Evolutionary conservation across 345 rosid genomes (phyloP), one percentile per base, ranked within the genome.

Genomic region (Trapa bicornis): DNA sequence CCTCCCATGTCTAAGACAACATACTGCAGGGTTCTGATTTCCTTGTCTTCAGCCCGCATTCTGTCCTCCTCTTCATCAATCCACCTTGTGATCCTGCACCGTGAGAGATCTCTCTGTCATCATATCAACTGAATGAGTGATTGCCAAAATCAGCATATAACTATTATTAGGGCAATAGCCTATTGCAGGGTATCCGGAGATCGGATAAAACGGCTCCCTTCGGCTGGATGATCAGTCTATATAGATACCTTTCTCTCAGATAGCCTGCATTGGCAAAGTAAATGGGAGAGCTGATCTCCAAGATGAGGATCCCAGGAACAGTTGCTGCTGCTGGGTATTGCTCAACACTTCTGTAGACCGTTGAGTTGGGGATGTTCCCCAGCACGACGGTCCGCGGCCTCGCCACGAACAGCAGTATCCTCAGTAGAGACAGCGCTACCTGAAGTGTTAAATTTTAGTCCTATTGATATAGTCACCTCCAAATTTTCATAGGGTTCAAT

Each of bases 191-290:
- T 41, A 41, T 41, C 43, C 43, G 7, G 7, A 41, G 43, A 41
- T 3, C 43, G 6, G 43, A 41, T 41, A 41, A 41, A 41, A 41
- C 4, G 43, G 7, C 43, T 4, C 43, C 29, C 29, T 22, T 22
- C 29, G 29, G 29, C 29, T 22, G 29, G 29, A 22, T 22, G 29
- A 45, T 45, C 13, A 45, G 29, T 6, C 13, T 45, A 7, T 7
- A 12, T 6, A 43, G 29, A 38, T 79, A 89, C 96, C 98, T 87
- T 45, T 92, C 96, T 80, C 98, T 83, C 52, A 92, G 69, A 80
- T 92, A 92, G 73, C 88, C 63, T 8, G 98, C 64, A 74, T 89
- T 92, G 36, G 96, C 91, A 36, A 89, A 92, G 84, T 85, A 92
- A 71, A 89, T 85, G 36, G 98, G 96, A 50, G 96, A 96, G 70